Evolutionary conservation across 129 eudicot species (phyloP).

Genomic region (Solidago caesia): DNA sequence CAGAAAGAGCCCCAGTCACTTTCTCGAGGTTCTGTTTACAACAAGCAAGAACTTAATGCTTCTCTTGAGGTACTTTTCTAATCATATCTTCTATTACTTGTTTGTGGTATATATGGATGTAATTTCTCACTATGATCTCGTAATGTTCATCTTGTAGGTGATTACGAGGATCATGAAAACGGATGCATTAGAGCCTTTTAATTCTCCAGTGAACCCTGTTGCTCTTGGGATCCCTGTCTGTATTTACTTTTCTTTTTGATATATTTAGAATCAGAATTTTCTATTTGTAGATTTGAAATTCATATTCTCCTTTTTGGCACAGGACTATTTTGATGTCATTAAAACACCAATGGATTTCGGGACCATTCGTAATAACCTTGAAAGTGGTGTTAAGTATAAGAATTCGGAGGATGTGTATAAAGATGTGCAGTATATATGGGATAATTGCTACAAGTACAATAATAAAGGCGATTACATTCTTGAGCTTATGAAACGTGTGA

Average conservation of each 20-base stretch:
- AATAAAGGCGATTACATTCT: slow-evolving; percentile 86
- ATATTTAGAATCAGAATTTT: background rate
- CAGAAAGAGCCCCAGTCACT: slow-evolving; percentile 44
- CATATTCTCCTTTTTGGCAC: slow-evolving; percentile 6
- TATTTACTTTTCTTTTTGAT: slow-evolving; percentile 24
- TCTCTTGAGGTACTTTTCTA: slow-evolving; percentile 67
- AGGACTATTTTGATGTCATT: slow-evolving; percentile 96
- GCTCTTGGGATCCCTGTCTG: slow-evolving; percentile 92
- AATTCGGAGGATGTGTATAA: slow-evolving; percentile 73
- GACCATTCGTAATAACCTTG: slow-evolving; percentile 80
- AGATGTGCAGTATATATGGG: slow-evolving; percentile 89
- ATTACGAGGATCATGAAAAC: slow-evolving; percentile 88
- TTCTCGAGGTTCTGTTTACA: slow-evolving; percentile 36
- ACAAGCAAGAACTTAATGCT: slow-evolving; percentile 67
- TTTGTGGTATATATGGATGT: background rate
- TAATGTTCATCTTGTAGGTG: slow-evolving; percentile 40
- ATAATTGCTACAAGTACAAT: slow-evolving; percentile 82
- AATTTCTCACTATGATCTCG: background rate
- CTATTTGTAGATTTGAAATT: background rate
- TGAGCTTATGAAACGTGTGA: slow-evolving; percentile 95
- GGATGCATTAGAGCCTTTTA: slow-evolving; percentile 97
- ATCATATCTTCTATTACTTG: background rate
- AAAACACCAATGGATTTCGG: slow-evolving; percentile 99
- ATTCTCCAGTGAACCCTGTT: slow-evolving; percentile 87
- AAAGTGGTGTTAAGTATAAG: slow-evolving; percentile 81